These are phyloP conservation scores for Phytophthora pinifolia DNA, from an alignment of 352 stramenopile species.

Conservation along the genomic window DNA sequence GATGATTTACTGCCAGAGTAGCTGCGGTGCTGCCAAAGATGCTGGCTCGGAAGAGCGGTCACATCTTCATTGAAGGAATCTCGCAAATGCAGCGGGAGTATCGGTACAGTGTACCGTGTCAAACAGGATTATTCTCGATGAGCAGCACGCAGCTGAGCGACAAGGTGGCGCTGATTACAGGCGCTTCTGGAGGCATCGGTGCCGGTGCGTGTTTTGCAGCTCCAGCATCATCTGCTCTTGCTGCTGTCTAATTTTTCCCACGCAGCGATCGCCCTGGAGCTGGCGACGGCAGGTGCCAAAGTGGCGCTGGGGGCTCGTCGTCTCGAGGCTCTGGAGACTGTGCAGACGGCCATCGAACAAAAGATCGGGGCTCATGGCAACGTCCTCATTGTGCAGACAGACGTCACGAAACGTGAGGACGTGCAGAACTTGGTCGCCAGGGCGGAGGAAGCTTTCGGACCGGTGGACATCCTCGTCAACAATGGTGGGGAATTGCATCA, in stretches of 20 bases:
- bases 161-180: conserved; percentile 89
- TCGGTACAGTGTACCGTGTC: no score
- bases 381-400: conserved; percentile 50
- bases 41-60: conserved; percentile 60
- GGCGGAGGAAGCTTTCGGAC: conserved; percentile 61
- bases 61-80: conserved; percentile 89
- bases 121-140: no score
- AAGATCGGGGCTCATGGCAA: conserved; percentile 24
- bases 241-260: background rate
- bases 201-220: conserved; percentile 26
- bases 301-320: conserved; percentile 84
- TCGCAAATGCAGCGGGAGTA: no score
- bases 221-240: background rate
- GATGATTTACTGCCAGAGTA: conserved; percentile 89
- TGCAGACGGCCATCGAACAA: conserved; percentile 37
- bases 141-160: conserved; percentile 46
- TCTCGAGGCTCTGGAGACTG: conserved; percentile 54
- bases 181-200: conserved; percentile 89
- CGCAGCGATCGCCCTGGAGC: conserved; percentile 62
- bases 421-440: conserved; percentile 60
- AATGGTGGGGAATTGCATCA: conserved; percentile 43
- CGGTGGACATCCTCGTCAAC: conserved; percentile 90
- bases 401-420: conserved; percentile 72
- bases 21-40: conserved; percentile 66
- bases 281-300: conserved; percentile 74